Evolutionary conservation across 352 stramenopile species (phyloP).

Genomic region (Globisporangium spiculum): DNA sequence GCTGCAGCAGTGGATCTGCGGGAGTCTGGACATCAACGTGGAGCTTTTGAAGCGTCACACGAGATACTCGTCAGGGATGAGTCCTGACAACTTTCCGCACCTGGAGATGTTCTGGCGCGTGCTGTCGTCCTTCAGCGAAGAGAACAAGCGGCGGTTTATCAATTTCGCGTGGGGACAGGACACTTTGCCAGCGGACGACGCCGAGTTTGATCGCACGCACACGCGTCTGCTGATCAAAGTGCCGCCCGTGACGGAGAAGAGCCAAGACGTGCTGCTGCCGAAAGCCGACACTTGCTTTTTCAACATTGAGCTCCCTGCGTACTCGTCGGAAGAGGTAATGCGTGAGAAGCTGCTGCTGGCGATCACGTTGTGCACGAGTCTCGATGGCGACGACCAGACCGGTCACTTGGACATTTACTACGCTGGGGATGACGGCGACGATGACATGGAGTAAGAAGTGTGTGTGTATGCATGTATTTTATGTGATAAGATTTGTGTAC

Average conservation of each 20-base stretch:
- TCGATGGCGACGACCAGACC: slow-evolving; percentile 75
- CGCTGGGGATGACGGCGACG: slow-evolving; percentile 52
- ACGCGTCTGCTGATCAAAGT: slow-evolving; percentile 74
- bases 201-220: slow-evolving; percentile 76
- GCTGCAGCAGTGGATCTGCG: slow-evolving; percentile 77
- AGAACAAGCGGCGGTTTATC: slow-evolving; percentile 82
- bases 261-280: slow-evolving; percentile 60
- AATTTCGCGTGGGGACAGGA: slow-evolving; percentile 87
- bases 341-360: slow-evolving; percentile 63
- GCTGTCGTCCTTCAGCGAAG: slow-evolving; percentile 52
- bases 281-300: slow-evolving; percentile 87
- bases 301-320: slow-evolving; percentile 80
- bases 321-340: slow-evolving; percentile 71
- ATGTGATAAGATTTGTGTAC: neutral
- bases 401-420: slow-evolving; percentile 73
- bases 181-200: slow-evolving; percentile 69
- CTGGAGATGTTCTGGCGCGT: slow-evolving; percentile 79
- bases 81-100: slow-evolving; percentile 61
- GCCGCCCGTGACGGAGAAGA: slow-evolving; percentile 28
- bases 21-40: slow-evolving; percentile 72
- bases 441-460: slow-evolving; percentile 42
- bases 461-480: neutral
- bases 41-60: slow-evolving; percentile 78
- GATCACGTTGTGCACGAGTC: slow-evolving; percentile 81
- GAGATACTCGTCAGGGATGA: slow-evolving; percentile 77